Evolutionary conservation across 2,329 filamentous ascomycete genomes (phyloP).

Genomic region (Ambrosiella xylebori): DNA sequence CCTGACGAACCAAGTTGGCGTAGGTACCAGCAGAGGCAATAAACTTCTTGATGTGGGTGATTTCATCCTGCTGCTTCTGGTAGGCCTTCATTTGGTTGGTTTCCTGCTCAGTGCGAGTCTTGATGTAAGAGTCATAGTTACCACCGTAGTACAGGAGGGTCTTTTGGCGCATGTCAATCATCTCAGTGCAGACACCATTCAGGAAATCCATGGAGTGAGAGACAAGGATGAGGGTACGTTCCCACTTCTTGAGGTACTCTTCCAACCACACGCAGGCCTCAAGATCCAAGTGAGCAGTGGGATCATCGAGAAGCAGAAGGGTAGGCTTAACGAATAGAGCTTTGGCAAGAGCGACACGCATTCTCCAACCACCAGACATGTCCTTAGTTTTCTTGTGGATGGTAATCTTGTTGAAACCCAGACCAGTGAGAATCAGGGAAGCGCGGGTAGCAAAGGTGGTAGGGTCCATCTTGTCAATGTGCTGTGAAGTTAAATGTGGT

Average conservation of each 20-base stretch:
- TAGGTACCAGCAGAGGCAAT: constrained; percentile 99
- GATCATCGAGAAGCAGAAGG: constrained; percentile 88
- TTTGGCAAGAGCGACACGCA: constrained; percentile 96
- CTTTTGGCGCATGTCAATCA: constrained; percentile 94
- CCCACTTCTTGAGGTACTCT: constrained; percentile 99
- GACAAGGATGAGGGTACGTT: constrained; percentile 86
- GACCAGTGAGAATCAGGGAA: constrained; percentile 91
- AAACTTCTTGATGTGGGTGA: constrained; percentile 99
- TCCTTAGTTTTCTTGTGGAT: constrained; percentile 99
- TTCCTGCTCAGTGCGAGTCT: constrained; percentile 88
- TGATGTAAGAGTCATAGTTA: constrained; percentile 97
- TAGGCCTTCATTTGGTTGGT: constrained; percentile 99
- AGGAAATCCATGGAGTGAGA: constrained; percentile 98
- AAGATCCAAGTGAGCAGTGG: constrained; percentile 96
- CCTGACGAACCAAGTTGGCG: constrained; percentile 95
- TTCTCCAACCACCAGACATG: constrained; percentile 99
- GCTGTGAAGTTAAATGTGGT: constrained; percentile 32
- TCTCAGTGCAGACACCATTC: constrained; percentile 94
- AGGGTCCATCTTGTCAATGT: constrained; percentile 97
- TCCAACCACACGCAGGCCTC: constrained; percentile 99
- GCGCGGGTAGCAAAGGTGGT: constrained; percentile 92
- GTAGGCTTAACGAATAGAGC: constrained; percentile 97
- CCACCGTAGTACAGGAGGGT: constrained; percentile 94
- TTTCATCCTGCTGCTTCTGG: constrained; percentile 97
- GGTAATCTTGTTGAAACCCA: constrained; percentile 96